Conservation (phyloP, 2,329 filamentous ascomycete species). For the Acrodontium crateriforme region DNA sequence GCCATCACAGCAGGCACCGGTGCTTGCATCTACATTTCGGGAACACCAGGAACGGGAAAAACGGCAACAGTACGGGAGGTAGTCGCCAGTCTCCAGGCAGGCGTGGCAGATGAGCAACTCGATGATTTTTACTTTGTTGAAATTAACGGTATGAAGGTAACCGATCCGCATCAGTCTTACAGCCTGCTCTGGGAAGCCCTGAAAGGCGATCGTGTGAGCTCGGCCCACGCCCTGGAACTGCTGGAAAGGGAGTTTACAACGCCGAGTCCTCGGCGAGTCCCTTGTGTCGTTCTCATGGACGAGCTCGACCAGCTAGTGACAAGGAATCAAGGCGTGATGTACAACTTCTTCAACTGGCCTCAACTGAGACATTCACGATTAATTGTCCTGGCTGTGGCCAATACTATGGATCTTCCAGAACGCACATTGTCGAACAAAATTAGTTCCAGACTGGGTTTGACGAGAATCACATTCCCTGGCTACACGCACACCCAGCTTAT, state of each 20-base stretch:
- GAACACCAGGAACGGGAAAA: conserved; percentile 95
- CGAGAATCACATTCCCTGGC: conserved; percentile 89
- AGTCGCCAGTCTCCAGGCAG: conserved; percentile 73
- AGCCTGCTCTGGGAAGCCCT: conserved; percentile 90
- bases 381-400: conserved; percentile 93
- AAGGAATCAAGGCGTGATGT: conserved; percentile 99
- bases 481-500: conserved; percentile 97
- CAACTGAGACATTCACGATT: conserved; percentile 78
- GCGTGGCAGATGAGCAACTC: conserved; percentile 76
- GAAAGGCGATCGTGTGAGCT: conserved; percentile 82
- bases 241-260: conserved; percentile 86
- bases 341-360: conserved; percentile 99
- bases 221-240: conserved; percentile 79
- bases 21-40: conserved; percentile 96
- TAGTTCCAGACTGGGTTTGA: conserved; percentile 70
- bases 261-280: conserved; percentile 77
- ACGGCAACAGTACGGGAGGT: conserved; percentile 96
- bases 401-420: conserved; percentile 97
- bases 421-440: conserved; percentile 97
- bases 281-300: conserved; percentile 96
- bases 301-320: conserved; percentile 96
- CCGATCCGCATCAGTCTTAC: conserved; percentile 93
- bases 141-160: conserved; percentile 99
- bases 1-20: conserved; percentile 89
- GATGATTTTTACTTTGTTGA: conserved; percentile 99